Conservation (phyloP, 2,329 filamentous ascomycete species). For the Huntiella bhutanensis region DNA sequence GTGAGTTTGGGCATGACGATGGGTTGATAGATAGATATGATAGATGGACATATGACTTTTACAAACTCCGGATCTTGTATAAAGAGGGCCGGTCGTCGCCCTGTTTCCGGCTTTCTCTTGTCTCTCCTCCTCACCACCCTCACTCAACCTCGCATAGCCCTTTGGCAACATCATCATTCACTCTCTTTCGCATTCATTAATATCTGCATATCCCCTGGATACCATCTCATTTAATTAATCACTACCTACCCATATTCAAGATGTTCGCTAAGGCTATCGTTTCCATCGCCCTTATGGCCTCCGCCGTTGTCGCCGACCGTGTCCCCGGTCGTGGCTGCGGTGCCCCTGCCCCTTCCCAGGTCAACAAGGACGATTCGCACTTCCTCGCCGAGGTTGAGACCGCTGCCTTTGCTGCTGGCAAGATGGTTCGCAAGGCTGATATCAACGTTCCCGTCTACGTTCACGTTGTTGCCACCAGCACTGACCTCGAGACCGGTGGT, state of each 20-base stretch:
- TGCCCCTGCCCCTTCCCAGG: slow-evolving; percentile 12
- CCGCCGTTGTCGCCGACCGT: slow-evolving; percentile 5
- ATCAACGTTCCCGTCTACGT: slow-evolving; percentile 20
- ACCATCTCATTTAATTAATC: background rate
- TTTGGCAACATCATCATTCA: slow-evolving; percentile 1
- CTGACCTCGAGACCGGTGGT: slow-evolving; percentile 15
- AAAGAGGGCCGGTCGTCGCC: background rate
- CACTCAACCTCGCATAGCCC: background rate
- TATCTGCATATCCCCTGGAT: background rate
- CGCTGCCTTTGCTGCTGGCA: slow-evolving; percentile 11
- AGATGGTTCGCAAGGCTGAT: slow-evolving; percentile 12
- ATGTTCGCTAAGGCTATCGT: slow-evolving; percentile 8
- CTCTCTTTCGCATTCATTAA: background rate
- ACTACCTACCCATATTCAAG: slow-evolving; percentile 1
- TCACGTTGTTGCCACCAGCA: slow-evolving; percentile 20
- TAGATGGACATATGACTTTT: too few species aligned
- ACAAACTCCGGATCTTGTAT: background rate
- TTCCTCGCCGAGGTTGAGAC: slow-evolving; percentile 13
- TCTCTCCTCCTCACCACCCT: slow-evolving; percentile 3
- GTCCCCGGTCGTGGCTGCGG: slow-evolving; percentile 13
- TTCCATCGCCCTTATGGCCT: slow-evolving; percentile 6
- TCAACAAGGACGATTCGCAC: slow-evolving; percentile 13
- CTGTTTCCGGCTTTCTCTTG: background rate
- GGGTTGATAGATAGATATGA: too few species aligned
- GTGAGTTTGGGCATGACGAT: too few species aligned